Evolutionary conservation across 768 basidiomycete genomes (phyloP).

Genomic region (Russula sp.): DNA sequence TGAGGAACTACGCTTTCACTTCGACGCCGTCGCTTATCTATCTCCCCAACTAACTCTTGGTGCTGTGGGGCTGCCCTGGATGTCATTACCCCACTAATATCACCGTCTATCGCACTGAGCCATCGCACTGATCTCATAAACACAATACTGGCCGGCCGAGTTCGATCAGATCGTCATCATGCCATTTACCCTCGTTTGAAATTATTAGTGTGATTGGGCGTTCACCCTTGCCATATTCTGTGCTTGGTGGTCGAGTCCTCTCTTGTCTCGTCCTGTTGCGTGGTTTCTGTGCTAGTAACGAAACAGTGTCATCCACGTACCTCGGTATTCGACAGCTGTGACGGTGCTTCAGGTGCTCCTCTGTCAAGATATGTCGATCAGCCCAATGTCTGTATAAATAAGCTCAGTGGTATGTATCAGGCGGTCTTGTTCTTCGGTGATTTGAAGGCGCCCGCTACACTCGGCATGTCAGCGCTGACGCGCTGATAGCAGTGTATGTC

Average conservation of each 20-base stretch:
- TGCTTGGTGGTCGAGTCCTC: background rate
- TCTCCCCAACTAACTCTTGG: background rate
- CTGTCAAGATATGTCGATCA: background rate
- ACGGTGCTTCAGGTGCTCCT: background rate
- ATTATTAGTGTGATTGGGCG: too few relatives aligned
- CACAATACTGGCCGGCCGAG: background rate
- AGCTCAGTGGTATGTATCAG: too few relatives aligned
- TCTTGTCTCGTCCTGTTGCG: background rate
- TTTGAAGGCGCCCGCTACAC: background rate
- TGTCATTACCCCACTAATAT: background rate
- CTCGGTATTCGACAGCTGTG: background rate
- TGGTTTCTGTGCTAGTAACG: background rate
- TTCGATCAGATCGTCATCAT: background rate
- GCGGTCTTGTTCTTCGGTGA: background rate
- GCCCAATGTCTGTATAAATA: too few relatives aligned
- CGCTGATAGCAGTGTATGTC: background rate
- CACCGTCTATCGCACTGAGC: background rate
- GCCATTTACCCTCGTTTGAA: background rate
- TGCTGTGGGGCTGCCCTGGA: background rate
- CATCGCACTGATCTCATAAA: background rate
- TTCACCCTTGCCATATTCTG: background rate
- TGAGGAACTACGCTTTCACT: background rate
- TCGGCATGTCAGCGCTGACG: background rate
- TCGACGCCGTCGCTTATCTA: background rate
- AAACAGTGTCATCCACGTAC: background rate